Base-by-base conservation (phyloP, 164 flowering plant genomes). In the Magnolia kwangsiensis region DNA sequence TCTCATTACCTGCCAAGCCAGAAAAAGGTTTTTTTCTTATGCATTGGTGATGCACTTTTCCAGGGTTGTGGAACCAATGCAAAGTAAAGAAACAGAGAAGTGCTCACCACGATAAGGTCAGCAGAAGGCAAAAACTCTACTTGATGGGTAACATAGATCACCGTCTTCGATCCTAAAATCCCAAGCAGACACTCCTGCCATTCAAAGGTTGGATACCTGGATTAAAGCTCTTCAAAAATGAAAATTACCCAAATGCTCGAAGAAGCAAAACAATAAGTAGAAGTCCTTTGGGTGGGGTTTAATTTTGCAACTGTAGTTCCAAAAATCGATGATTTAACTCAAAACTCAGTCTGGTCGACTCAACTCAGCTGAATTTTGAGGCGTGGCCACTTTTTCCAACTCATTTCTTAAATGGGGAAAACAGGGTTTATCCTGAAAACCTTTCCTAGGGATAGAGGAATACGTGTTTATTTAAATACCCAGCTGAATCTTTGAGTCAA, bases 111-210 rank as follows among this genome's bases (percentile, higher is more conserved):
- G 50, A 91, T 87, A 19, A 89, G 84, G 77, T 91, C 92, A 6
- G 93, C 95, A 55, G 89, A 77, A 27, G 95, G 90, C 74, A 91
- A 79, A 80, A 91, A 90, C 79, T 91, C 95, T 9, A 89, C 88
- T 87, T 91, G 95, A 79, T 91, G 95, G 7, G 95, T 89, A 50
- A 91, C 90, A 75, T 85, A 91, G 19, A 91, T 83, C 75, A 91
- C 91, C 2, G 93, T 89, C 75, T 89, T 89, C 2, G 92, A 84
- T 75, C 80, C 73, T 83, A 90, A 75, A 63, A 87, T 77, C 55
- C 90, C 89, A 63, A 87, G 81, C 51, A 91, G 76, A 74, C 95
- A 89, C 72, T 91, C 91, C 95, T 91, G 85, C 51, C 21, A 68
- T 37, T 67, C 37, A 55, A 29, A 20, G 71, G 23, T 68, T 37